Evolutionary conservation across 1,139 yeast genomes (phyloP).

Genomic region (Candida tetrigidarum): DNA sequence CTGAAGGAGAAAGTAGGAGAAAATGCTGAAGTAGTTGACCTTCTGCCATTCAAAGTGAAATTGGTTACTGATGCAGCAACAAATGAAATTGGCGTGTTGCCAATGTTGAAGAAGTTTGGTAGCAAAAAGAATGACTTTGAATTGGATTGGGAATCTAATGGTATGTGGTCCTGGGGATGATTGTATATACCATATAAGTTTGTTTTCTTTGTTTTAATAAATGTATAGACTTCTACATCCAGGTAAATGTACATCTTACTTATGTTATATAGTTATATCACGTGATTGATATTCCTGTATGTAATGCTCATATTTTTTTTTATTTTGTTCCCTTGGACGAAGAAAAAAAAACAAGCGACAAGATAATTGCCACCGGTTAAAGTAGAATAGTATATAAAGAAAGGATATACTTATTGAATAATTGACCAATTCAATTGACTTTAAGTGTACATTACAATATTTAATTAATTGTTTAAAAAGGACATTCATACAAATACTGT

Average conservation of each 20-base stretch:
- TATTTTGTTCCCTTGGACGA: neutral
- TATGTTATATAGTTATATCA: too few species aligned
- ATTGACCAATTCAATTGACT: neutral
- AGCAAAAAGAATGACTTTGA: conserved; percentile 30
- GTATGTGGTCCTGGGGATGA: conserved; percentile 36
- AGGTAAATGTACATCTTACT: too few species aligned
- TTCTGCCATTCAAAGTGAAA: conserved; percentile 24
- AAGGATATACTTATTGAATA: too few species aligned
- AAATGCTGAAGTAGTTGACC: conserved; percentile 11
- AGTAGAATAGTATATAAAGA: too few species aligned
- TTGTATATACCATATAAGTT: neutral
- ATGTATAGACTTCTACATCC: neutral
- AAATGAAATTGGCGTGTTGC: conserved; percentile 27
- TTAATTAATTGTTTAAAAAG: too few species aligned
- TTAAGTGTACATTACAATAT: neutral
- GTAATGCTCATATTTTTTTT: neutral
- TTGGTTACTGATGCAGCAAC: conserved; percentile 27
- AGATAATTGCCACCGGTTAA: conserved; percentile 7
- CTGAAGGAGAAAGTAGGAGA: conserved; percentile 12
- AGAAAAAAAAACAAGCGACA: neutral
- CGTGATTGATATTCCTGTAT: conserved; percentile 3
- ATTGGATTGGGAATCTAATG: conserved; percentile 41
- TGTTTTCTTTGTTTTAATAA: neutral
- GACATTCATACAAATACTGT: too few species aligned
- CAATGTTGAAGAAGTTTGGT: conserved; percentile 43